A percentile compares a stretch with the other conserved stretches of the same genome.
Evolutionary conservation across 208 protist genomes (phyloP).

Genomic region (Leishmania braziliensis): DNA sequence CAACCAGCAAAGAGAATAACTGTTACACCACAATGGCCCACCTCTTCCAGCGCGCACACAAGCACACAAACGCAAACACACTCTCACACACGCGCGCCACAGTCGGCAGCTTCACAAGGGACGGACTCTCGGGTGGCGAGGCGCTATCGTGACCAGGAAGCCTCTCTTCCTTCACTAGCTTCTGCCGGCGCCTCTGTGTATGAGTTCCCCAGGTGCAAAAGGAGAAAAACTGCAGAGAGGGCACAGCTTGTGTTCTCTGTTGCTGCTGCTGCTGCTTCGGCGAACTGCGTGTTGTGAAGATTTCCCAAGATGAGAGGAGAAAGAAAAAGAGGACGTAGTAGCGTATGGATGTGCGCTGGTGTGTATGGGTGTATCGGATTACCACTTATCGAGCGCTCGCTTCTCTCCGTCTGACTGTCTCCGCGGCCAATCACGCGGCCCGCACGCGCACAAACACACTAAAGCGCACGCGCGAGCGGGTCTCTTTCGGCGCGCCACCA

Average conservation of each 20-base stretch:
- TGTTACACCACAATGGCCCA: background rate
- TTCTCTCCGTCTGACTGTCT: background rate
- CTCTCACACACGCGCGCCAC: background rate
- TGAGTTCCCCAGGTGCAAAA: background rate
- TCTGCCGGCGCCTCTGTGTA: background rate
- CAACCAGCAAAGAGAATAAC: background rate
- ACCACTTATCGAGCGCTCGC: background rate
- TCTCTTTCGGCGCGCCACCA: background rate
- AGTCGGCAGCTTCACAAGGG: background rate
- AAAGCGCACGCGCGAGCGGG: background rate
- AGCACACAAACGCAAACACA: background rate
- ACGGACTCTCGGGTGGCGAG: background rate
- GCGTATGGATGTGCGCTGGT: background rate
- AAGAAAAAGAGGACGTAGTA: background rate
- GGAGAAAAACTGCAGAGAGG: background rate
- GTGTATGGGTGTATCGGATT: background rate
- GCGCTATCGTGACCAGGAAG: background rate
- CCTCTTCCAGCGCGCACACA: background rate
- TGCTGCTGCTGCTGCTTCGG: background rate
- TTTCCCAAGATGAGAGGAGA: conserved; percentile 2
- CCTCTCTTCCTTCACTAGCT: background rate
- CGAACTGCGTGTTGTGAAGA: background rate
- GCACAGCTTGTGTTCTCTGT: background rate
- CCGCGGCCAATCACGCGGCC: background rate
- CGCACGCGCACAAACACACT: background rate